Base-by-base conservation (phyloP, 768 basidiomycete genomes). In the Psilocybe cyanescens region DNA sequence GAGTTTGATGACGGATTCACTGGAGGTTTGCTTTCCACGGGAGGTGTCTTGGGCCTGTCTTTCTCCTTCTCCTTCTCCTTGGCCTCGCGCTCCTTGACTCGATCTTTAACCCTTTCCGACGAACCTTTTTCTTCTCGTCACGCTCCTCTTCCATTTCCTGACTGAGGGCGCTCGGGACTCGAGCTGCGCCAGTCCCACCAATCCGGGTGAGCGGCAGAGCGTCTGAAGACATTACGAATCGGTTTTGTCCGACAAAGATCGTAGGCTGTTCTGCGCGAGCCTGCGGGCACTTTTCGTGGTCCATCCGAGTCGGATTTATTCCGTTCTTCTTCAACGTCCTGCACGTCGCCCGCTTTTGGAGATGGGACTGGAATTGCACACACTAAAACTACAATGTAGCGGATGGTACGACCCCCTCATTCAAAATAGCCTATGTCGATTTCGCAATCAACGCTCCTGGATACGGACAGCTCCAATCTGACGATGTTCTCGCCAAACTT, bases 151-250 rank as follows among this genome's bases (percentile, higher is more conserved):
- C 96, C 87, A 88, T 90, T 71, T 93, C 91, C 64, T 87, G 88
- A 66, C 86, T 95, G 62, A 98, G 73, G 7, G 83, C 87, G 58
- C 91, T 92, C 3, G 96, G 95, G 0, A 99, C 88, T 17, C 86
- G 87, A 1, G 85, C 96, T 3, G 84, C 84, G 6, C 88, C 90
- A 99, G 71, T 97, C 94, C 88, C 91, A 96, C 89, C 88, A 86
- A 45, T 91, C 93, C 0, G 92, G 90, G 71, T 95, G 85, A 8
- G 84, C 81, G 28, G 85, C 89, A 0, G 95, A 84, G 3, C 95
- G 87, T 31, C 97, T 86, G 75, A 97, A 99, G 52, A 94, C 83
- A 71, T 97, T 90, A 12, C 97, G 87, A 1, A 92, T 83, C 0
- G 71, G 81, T 52, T 88, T 87, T 4, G 85, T 86, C n/a, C 83